Conservation (phyloP, 2,329 filamentous ascomycete species). For the Nigrograna mackinnonii region DNA sequence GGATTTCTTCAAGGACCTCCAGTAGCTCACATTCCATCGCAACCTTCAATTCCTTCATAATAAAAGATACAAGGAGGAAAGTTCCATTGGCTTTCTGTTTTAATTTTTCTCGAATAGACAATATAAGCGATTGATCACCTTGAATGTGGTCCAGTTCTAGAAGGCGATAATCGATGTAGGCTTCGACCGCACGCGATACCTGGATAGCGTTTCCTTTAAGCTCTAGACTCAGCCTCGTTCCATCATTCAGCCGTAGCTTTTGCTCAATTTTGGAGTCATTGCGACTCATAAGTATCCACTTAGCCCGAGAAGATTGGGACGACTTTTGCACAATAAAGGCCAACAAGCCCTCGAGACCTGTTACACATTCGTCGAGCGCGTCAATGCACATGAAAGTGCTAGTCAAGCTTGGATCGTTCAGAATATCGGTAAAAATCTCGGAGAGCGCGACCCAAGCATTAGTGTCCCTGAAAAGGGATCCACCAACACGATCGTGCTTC, state of each 20-base stretch:
- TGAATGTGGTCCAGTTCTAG: neutral
- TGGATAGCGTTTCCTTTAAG: neutral
- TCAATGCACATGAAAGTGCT: slow-evolving; percentile 11
- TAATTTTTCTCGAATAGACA: neutral
- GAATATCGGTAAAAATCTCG: slow-evolving; percentile 43
- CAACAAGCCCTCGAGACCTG: slow-evolving; percentile 6
- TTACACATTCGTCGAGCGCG: slow-evolving; percentile 12
- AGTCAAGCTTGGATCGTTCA: slow-evolving; percentile 34
- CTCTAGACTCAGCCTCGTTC: neutral
- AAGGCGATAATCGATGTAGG: neutral
- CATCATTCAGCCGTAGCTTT: neutral
- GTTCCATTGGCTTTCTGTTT: slow-evolving; percentile 3
- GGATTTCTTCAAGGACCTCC: slow-evolving; percentile 26
- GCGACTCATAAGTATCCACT: slow-evolving; percentile 1
- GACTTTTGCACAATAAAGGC: slow-evolving; percentile 3
- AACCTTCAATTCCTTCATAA: slow-evolving; percentile 33
- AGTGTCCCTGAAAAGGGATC: slow-evolving; percentile 43
- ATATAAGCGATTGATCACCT: no score
- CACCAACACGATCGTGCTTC: slow-evolving; percentile 38
- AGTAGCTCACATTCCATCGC: slow-evolving; percentile 38
- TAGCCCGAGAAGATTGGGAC: slow-evolving; percentile 10
- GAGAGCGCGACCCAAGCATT: slow-evolving; percentile 44
- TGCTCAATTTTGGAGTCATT: slow-evolving; percentile 3
- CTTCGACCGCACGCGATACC: neutral
- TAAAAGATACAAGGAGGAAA: slow-evolving; percentile 37